Base-by-base conservation (phyloP, 148 eudicot genomes). In the Cornus kousa region DNA sequence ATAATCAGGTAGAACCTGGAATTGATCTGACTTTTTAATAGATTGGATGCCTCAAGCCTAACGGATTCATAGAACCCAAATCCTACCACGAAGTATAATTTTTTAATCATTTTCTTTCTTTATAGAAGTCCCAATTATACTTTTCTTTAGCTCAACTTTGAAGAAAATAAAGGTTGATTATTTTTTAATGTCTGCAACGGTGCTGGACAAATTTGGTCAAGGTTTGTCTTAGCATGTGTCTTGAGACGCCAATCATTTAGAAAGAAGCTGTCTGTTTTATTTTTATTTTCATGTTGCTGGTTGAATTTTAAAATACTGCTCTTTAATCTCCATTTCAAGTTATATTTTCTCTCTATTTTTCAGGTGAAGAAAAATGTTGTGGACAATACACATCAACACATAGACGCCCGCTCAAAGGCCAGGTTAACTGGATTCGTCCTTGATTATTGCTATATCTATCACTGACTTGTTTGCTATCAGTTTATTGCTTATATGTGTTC, bases 361-460 rank as follows among this genome's bases (percentile, higher is more conserved):
- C 87, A 96, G 99, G 90, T 96, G 43, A 85, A 79, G 87, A 87
- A 88, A 78, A 96, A 96, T 71, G 80, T 89, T 23, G 93, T 89
- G 80, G 90, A 92, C 33, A 86, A 84, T 78, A 87, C 86, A 35
- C 83, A 88, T 86, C 95, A 91, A 77, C 95, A 84, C 40, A 74
- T 94, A 76, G 99, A 96, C 84, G 99, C 99, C 76, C 89, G 99
- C 55, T 87, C 99, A 64, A 96, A 94, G 83, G 82, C 95, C 77
- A 92, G 99, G 99, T 96, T 82, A 72, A 22, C 11, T 75, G 5
- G 66, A 22, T 7, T 68, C 8, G 10, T 43, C 23, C 14, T 80
- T 74, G 23, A 33, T 39, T 7, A 60, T 67, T 39, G 16, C 60
- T 60, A 33, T 20, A 13, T 40, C 43, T 32, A 59, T 71, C 37